A percentile compares a stretch with the other conserved stretches of the same genome.
Conservation (phyloP, 179 eudicot species). For the Pouteria campechiana region DNA sequence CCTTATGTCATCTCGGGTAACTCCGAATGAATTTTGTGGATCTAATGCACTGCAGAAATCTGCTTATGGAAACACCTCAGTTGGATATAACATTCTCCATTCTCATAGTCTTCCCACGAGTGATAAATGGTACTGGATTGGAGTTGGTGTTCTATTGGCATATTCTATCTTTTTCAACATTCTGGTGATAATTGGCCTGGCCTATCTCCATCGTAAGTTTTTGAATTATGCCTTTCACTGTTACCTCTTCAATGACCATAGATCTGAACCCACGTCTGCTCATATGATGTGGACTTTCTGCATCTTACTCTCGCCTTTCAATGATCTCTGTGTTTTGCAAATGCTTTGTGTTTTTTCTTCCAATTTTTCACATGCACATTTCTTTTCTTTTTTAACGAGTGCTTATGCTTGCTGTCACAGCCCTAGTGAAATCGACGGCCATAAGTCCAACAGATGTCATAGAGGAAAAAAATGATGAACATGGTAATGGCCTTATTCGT, state of each 20-base stretch:
- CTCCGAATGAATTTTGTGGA: slow-evolving; percentile 1
- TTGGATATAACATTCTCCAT: slow-evolving; percentile 42
- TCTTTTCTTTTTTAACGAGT: background rate
- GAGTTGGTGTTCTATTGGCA: slow-evolving; percentile 45
- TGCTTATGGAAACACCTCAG: slow-evolving; percentile 31
- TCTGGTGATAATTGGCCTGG: slow-evolving; percentile 49
- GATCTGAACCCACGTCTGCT: no score
- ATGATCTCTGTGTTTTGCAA: no score
- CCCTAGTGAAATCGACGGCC: slow-evolving; percentile 48
- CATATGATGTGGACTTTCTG: no score
- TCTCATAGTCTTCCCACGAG: slow-evolving; percentile 43
- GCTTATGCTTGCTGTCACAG: slow-evolving; percentile 23
- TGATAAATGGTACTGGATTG: slow-evolving; percentile 72
- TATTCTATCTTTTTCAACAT: slow-evolving; percentile 62
- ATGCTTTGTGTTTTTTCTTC: no score
- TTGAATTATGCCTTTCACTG: no score
- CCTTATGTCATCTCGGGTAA: background rate
- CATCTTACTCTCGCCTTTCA: no score
- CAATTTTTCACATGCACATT: no score
- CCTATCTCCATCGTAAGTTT: slow-evolving; percentile 64
- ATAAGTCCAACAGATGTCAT: slow-evolving; percentile 19
- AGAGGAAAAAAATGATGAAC: slow-evolving; percentile 13
- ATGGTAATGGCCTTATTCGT: no score
- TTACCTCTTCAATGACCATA: no score
- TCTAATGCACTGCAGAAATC: slow-evolving; percentile 29